Evolutionary conservation across 2,329 filamentous ascomycete genomes (phyloP).

Genomic region (Ophiostoma piceae): DNA sequence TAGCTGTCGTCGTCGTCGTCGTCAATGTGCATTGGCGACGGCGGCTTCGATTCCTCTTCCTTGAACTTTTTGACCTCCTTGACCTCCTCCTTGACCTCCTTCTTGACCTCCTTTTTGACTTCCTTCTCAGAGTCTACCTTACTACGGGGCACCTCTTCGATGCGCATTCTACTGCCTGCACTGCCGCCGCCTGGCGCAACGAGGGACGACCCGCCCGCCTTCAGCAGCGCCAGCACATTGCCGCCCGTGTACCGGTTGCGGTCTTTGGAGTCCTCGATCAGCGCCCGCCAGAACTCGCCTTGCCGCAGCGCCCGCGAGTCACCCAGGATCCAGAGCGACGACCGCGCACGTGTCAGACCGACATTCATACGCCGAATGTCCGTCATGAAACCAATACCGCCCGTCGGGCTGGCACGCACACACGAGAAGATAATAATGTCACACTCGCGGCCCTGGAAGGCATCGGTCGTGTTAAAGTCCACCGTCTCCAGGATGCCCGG

Average conservation of each 20-base stretch:
- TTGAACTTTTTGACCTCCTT: constrained; percentile 1
- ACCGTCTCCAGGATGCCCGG: constrained; percentile 69
- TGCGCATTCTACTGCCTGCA: background rate
- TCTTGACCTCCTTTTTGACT: background rate
- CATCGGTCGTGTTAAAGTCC: constrained; percentile 98
- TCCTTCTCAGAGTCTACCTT: background rate
- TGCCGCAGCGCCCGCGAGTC: constrained; percentile 81
- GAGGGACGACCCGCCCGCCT: constrained; percentile 6
- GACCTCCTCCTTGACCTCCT: background rate
- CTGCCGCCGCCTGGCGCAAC: background rate
- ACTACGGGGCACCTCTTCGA: background rate
- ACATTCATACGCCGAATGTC: constrained; percentile 99
- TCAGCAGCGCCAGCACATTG: constrained; percentile 47
- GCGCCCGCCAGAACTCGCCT: constrained; percentile 82
- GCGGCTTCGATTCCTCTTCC: background rate
- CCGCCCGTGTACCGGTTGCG: constrained; percentile 73
- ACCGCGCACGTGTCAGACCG: constrained; percentile 92
- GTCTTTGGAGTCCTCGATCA: constrained; percentile 73
- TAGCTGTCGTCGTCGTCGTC: constrained; percentile 24
- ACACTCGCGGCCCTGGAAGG: constrained; percentile 93
- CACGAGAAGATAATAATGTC: constrained; percentile 99
- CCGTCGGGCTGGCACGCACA: constrained; percentile 83
- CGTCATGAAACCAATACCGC: constrained; percentile 96
- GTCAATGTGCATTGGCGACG: constrained; percentile 13
- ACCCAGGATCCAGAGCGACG: constrained; percentile 91